Percentiles rank a stretch among this genome's conserved stretches.
Conservation (phyloP, 2,329 filamentous ascomycete genomes). For the Aureobasidium vineae region DNA sequence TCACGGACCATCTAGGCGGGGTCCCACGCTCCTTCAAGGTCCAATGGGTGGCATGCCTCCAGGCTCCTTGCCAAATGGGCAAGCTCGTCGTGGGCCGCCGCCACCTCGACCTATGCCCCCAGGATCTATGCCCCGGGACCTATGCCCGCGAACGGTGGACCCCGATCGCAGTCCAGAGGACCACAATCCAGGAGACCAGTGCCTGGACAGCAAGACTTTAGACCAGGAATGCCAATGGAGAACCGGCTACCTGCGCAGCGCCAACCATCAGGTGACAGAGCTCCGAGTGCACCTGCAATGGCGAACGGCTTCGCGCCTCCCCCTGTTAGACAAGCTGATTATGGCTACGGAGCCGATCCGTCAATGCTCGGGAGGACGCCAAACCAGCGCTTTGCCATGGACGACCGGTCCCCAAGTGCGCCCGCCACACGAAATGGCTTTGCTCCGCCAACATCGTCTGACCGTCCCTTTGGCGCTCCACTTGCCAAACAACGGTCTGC, state of each 20-base stretch:
- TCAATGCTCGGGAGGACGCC: not conserved
- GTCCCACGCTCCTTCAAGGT: not conserved
- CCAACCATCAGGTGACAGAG: slow-evolving; percentile 7
- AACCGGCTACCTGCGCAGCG: not conserved
- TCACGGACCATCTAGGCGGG: not conserved
- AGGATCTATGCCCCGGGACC: slow-evolving; percentile 23
- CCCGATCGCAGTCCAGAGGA: slow-evolving; percentile 7
- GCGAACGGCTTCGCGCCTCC: slow-evolving; percentile 11
- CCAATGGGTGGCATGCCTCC: not conserved
- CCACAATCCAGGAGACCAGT: slow-evolving; percentile 3
- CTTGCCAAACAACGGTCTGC: slow-evolving; percentile 31
- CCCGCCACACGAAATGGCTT: not conserved
- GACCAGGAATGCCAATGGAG: not conserved
- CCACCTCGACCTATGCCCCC: not conserved
- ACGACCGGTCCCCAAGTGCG: slow-evolving; percentile 9
- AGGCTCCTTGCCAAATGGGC: not conserved
- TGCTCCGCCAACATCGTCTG: slow-evolving; percentile 24
- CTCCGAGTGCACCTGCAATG: slow-evolving; percentile 24
- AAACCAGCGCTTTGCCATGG: not conserved
- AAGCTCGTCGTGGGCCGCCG: not conserved
- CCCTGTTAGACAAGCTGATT: slow-evolving; percentile 1
- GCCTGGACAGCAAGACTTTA: slow-evolving; percentile 2
- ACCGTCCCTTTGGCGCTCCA: slow-evolving; percentile 30
- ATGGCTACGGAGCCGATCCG: not conserved
- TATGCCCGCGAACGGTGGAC: slow-evolving; percentile 4